These are phyloP conservation scores for Tricholoma furcatifolium DNA, from an alignment of 768 basidiomycete species.

Conservation along the genomic window DNA sequence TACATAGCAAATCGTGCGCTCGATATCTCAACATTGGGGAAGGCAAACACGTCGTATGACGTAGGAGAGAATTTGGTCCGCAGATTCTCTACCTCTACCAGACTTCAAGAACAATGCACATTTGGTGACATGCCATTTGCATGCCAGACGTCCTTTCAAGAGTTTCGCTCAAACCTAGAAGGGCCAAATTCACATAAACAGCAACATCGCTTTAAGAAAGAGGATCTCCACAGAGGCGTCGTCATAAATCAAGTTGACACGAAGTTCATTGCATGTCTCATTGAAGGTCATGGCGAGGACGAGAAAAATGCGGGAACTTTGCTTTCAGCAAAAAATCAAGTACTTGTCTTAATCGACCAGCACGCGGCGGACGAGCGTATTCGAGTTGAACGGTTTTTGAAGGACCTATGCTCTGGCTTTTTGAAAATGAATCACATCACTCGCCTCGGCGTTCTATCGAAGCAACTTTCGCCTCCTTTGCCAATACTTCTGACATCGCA, in stretches of 20 bases:
- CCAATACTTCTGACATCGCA: conserved; percentile 65
- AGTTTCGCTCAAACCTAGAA: not conserved
- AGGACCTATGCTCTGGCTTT: conserved; percentile 71
- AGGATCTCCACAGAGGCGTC: conserved; percentile 52
- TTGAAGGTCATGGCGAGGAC: conserved; percentile 28
- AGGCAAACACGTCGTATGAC: conserved; percentile 61
- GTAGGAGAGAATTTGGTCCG: conserved; percentile 48
- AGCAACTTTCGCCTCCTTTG: conserved; percentile 49
- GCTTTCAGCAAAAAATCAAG: conserved; percentile 12
- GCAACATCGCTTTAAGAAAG: conserved; percentile 44
- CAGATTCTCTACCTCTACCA: conserved; percentile 20
- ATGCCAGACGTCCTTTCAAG: not conserved
- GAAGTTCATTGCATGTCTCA: conserved; percentile 84
- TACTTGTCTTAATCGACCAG: conserved; percentile 87
- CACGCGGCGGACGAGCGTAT: conserved; percentile 98
- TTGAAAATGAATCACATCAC: conserved; percentile 38
- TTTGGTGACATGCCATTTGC: not conserved
- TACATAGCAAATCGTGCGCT: not conserved
- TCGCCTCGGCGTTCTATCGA: conserved; percentile 33
- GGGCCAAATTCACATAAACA: conserved; percentile 12
- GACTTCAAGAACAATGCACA: not conserved
- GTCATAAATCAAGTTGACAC: conserved; percentile 85
- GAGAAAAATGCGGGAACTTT: conserved; percentile 15
- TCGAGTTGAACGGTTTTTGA: conserved; percentile 82
- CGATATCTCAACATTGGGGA: not conserved